Evolutionary conservation across 371 early-diverging fungal species (phyloP).

Genomic region (Lichtheimia ramosa): DNA sequence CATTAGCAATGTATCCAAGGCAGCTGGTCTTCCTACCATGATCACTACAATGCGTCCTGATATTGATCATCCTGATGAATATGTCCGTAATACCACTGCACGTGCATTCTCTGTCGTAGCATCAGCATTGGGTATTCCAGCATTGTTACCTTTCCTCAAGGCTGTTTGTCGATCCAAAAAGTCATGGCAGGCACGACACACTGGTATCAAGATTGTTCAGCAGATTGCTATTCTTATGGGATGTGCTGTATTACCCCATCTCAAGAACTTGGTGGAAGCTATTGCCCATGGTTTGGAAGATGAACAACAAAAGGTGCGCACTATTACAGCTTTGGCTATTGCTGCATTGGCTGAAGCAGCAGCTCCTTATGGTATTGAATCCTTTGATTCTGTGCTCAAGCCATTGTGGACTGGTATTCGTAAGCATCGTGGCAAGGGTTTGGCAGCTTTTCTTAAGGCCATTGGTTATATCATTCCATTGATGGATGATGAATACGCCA

Average conservation of each 20-base stretch:
- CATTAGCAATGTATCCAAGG: conserved; percentile 95
- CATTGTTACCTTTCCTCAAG: conserved; percentile 91
- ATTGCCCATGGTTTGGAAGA: conserved; percentile 92
- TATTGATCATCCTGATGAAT: conserved; percentile 97
- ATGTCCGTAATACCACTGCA: conserved; percentile 97
- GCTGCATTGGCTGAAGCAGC: conserved; percentile 97
- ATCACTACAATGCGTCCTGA: conserved; percentile 98
- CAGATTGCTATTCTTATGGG: conserved; percentile 95
- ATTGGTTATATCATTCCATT: conserved; percentile 96
- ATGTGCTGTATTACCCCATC: conserved; percentile 93
- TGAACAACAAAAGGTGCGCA: conserved; percentile 95
- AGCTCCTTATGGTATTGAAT: conserved; percentile 97
- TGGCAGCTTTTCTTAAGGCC: conserved; percentile 98
- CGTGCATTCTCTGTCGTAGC: conserved; percentile 98
- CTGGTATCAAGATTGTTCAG: conserved; percentile 96
- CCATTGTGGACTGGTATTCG: conserved; percentile 94
- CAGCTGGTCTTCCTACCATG: conserved; percentile 98
- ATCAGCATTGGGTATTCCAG: conserved; percentile 94
- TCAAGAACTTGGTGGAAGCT: conserved; percentile 88
- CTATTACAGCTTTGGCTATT: conserved; percentile 92
- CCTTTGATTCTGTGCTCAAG: conserved; percentile 87
- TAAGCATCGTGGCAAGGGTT: conserved; percentile 93
- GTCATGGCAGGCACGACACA: conserved; percentile 98
- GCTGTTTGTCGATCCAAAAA: conserved; percentile 95
- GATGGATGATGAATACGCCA: conserved; percentile 95